These are phyloP conservation scores for Terana coerulea DNA, from an alignment of 768 basidiomycete genomes.

Conservation along the genomic window DNA sequence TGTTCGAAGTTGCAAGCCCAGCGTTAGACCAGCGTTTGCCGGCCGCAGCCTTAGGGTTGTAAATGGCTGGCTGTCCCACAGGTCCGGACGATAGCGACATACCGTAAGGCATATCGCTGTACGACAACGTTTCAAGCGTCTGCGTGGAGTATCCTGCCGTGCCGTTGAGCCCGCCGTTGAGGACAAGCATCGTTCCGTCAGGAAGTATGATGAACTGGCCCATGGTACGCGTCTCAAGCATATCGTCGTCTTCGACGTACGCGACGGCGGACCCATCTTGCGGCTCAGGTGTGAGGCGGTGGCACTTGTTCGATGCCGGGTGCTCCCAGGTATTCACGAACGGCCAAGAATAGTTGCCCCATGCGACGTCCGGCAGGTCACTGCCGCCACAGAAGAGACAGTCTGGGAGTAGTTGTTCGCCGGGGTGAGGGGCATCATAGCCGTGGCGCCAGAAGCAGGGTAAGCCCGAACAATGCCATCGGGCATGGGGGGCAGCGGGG, in stretches of 20 bases:
- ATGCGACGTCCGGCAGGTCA: constrained; percentile 65
- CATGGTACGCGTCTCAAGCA: constrained; percentile 83
- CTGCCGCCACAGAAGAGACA: constrained; percentile 90
- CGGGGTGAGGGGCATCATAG: constrained; percentile 89
- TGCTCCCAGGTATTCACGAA: constrained; percentile 68
- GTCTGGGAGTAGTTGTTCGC: constrained; percentile 85
- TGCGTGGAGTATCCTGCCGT: constrained; percentile 79
- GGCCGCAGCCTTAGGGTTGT: constrained; percentile 67
- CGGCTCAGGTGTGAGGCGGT: constrained; percentile 85
- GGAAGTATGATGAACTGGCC: constrained; percentile 87
- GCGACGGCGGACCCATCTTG: constrained; percentile 52
- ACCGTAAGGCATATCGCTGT: constrained; percentile 57
- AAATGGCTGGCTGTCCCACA: constrained; percentile 71
- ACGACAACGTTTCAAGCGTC: constrained; percentile 32
- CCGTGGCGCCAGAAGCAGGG: constrained; percentile 83
- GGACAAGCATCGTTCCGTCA: constrained; percentile 66
- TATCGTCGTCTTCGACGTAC: constrained; percentile 71
- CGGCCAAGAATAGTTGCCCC: constrained; percentile 75
- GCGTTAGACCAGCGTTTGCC: constrained; percentile 74
- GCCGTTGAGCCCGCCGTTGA: constrained; percentile 82
- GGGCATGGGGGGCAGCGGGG: constrained; percentile 69
- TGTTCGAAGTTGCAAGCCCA: constrained; percentile 57
- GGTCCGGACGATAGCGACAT: constrained; percentile 80
- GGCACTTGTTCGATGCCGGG: constrained; percentile 69
- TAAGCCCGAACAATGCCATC: constrained; percentile 74